Percentiles rank a stretch among this genome's conserved stretches.
These are phyloP conservation scores for Raphanus sativus DNA, from an alignment of 345 rosid species.

Conservation along the genomic window DNA sequence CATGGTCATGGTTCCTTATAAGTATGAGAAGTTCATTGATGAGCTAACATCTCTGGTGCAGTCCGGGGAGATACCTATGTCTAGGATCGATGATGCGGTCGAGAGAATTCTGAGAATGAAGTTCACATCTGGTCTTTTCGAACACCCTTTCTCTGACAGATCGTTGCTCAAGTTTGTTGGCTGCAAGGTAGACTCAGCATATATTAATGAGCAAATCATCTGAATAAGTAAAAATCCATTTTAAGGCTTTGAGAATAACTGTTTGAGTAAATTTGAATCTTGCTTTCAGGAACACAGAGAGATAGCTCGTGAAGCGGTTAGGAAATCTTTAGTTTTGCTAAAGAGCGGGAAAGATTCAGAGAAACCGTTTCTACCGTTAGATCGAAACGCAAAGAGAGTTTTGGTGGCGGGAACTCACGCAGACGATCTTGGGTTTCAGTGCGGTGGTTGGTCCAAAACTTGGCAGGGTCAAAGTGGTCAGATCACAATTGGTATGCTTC, in stretches of 20 bases:
- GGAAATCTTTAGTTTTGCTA: slow-evolving; percentile 69
- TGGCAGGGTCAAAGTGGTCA: slow-evolving; percentile 68
- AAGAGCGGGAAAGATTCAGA: slow-evolving; percentile 62
- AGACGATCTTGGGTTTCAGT: slow-evolving; percentile 73
- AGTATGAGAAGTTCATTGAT: slow-evolving; percentile 46
- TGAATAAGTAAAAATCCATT: not conserved
- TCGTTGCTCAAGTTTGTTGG: slow-evolving; percentile 65
- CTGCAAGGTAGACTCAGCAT: slow-evolving; percentile 45
- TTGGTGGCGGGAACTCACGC: slow-evolving; percentile 76
- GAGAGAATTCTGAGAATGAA: slow-evolving; percentile 77
- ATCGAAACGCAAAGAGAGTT: slow-evolving; percentile 54
- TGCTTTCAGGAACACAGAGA: slow-evolving; percentile 45
- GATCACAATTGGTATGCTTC: slow-evolving; percentile 59
- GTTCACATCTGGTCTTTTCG: slow-evolving; percentile 71
- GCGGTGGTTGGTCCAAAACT: slow-evolving; percentile 77
- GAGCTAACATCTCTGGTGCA: slow-evolving; percentile 52
- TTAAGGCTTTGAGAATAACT: not conserved
- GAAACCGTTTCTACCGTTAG: slow-evolving; percentile 61
- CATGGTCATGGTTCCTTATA: slow-evolving; percentile 76
- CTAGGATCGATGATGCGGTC: slow-evolving; percentile 76
- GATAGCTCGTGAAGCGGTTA: slow-evolving; percentile 74
- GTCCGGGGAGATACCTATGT: slow-evolving; percentile 58
- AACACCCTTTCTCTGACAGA: slow-evolving; percentile 66
- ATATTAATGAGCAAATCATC: not conserved
- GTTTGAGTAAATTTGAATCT: not conserved